Evolutionary conservation across 495 filamentous ascomycete genomes (phyloP), one percentile per base, ranked within the genome.

Genomic region (Pyrenula aspistea): DNA sequence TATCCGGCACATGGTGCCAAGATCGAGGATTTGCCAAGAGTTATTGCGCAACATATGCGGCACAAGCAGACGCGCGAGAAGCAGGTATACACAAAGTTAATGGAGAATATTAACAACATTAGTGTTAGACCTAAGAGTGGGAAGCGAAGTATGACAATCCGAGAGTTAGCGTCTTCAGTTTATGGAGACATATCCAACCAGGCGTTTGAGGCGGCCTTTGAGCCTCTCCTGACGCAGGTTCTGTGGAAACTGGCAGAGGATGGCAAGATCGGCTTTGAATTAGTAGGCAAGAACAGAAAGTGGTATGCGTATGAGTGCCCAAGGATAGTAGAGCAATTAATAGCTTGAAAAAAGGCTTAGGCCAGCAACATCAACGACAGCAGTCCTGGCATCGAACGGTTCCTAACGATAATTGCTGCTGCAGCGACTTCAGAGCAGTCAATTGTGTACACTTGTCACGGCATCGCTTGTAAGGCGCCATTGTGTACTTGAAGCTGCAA

Each of bases 161-260:
- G 53, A 24, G 62, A 78, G 22, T 57, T 77, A 21, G 72, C 76
- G 2, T 55, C 62, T 12, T 51, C 59, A 8, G 68, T 79, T 25
- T 62, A 74, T 54, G 60, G 66, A 1, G 59, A 55, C 1, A 51
- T 70, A 11, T 70, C 69, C 56, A 61, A 66, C 2, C 49, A 60
- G n/a, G 49, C 42, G 12, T 54, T 61, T 49, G 58, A 60, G 21
- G 24, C 65, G 60, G 73, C 70, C 0, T 24, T 78, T 15, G 72
- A 73, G 58, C 77, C 77, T 1, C 78, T 80, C 53, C 73, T 71
- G 22, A 62, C 65, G 0, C 73, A 81, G 57, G 67, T 77, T 2
- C 55, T 80, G 54, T 52, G 68, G 21, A 81, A 80, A 62, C 59
- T 81, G 55, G 70, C 73, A 2, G 74, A 71, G 20, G 77, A 81